Conservation (phyloP, 2,329 filamentous ascomycete species). For the Calonectria hongkongensis region DNA sequence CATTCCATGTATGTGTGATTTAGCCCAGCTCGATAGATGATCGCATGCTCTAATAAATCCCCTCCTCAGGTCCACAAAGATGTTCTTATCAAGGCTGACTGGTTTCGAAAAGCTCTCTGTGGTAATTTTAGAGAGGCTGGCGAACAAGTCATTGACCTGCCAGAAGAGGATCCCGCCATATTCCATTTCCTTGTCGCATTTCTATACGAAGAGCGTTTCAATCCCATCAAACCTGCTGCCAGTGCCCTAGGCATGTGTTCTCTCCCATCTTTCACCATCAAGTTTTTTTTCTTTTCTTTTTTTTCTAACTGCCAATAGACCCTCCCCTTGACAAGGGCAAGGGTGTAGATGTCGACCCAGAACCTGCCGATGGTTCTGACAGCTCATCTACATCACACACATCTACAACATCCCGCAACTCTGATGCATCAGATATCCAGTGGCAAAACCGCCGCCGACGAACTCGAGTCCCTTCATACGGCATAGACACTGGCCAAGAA, state of each 20-base stretch:
- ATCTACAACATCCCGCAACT: slow-evolving; percentile 43
- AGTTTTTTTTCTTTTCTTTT: too few relatives aligned
- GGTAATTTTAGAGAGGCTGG: slow-evolving; percentile 68
- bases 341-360: slow-evolving; percentile 53
- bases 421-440: slow-evolving; percentile 40
- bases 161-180: slow-evolving; percentile 70
- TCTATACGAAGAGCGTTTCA: slow-evolving; percentile 68
- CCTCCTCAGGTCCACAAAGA: slow-evolving; percentile 66
- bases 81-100: slow-evolving; percentile 67
- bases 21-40: neutral
- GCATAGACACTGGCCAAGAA: slow-evolving; percentile 48
- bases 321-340: slow-evolving; percentile 65
- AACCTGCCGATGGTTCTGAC: slow-evolving; percentile 58
- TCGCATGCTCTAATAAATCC: slow-evolving; percentile 28
- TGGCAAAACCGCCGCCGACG: slow-evolving; percentile 47
- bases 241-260: slow-evolving; percentile 62
- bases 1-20: slow-evolving; percentile 59
- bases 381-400: slow-evolving; percentile 56
- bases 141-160: slow-evolving; percentile 68
- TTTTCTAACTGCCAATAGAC: slow-evolving; percentile 45
- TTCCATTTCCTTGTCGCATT: slow-evolving; percentile 72
- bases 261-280: slow-evolving; percentile 34
- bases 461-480: slow-evolving; percentile 33
- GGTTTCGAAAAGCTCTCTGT: slow-evolving; percentile 69
- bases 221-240: slow-evolving; percentile 66